Evolutionary conservation across 2,329 filamentous ascomycete genomes (phyloP).

Genomic region (Fusarium albosuccineum): DNA sequence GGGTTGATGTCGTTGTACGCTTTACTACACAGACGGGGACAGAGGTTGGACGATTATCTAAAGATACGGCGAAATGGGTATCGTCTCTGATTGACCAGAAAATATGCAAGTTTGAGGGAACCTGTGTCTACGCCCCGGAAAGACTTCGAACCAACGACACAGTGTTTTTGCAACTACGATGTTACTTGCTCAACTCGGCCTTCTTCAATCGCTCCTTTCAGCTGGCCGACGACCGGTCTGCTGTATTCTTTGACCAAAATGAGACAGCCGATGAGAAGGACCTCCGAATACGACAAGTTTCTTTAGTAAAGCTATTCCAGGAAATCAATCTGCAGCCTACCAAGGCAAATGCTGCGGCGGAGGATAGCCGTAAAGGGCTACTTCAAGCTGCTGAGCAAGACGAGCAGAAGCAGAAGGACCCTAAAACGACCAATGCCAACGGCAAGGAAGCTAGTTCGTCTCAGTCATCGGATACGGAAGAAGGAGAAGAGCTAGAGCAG

Average conservation of each 20-base stretch:
- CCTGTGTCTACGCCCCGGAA: conserved; percentile 91
- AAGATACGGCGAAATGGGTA: conserved; percentile 91
- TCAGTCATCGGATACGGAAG: conserved; percentile 77
- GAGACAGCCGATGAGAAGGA: conserved; percentile 89
- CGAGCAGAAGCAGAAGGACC: conserved; percentile 77
- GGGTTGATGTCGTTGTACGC: conserved; percentile 88
- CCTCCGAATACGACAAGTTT: conserved; percentile 86
- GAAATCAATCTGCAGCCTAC: conserved; percentile 87
- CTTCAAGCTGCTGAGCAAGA: conserved; percentile 89
- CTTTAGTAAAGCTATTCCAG: conserved; percentile 87
- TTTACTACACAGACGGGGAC: conserved; percentile 85
- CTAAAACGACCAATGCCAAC: conserved; percentile 49
- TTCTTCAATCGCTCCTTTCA: conserved; percentile 75
- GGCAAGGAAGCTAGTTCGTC: conserved; percentile 61
- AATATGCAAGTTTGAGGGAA: conserved; percentile 87
- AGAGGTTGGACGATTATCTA: conserved; percentile 88
- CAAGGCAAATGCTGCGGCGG: conserved; percentile 79
- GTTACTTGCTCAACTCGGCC: conserved; percentile 78
- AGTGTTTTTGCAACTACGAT: conserved; percentile 88
- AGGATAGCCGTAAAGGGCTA: conserved; percentile 85
- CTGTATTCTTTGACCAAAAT: conserved; percentile 83
- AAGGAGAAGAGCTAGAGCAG: conserved; percentile 92
- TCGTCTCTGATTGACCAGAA: conserved; percentile 92
- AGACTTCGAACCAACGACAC: conserved; percentile 90
- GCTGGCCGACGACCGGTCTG: conserved; percentile 76